Evolutionary conservation across 106 monocot species (phyloP), one percentile per base, ranked within the genome.

Genomic region (Vanilla planifolia): DNA sequence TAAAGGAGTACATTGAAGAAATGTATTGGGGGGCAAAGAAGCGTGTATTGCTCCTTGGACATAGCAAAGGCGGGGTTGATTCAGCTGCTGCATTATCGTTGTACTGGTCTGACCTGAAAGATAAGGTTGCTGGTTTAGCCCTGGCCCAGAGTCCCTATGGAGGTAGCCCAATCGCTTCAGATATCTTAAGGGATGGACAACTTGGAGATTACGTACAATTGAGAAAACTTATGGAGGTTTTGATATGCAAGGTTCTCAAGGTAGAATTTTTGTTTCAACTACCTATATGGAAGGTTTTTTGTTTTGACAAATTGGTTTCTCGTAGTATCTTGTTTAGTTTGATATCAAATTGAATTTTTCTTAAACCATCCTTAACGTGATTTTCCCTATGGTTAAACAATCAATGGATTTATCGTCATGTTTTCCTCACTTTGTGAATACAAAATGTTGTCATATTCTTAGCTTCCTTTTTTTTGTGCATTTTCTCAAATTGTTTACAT

Each of bases 61-160:
- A 98, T 61, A 98, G 92, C 71, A 98, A 98, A 77, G 98, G 98
- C 2, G 98, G 98, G 28, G 85, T 98, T 42, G 98, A 98, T 71
- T 74, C 98, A 17, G 98, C 98, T 30, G 98, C 98, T 36, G 98
- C 98, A 20, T 55, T 98, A 64, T 98, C 92, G 63, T 73, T 92
- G 33, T 92, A 98, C 62, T 92, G 98, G 98, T 37, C 84, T 44
- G 82, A 98, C 46, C 67, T 98, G 55, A 92, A 85, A 77, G 92
- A 88, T 57, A 98, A 92, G 67, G 98, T 98, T 53, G 91, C 85
- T 48, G 92, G 98, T 9, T 62, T 98, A 25, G 98, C 44, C 50
- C 73, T 98, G 50, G 92, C 80, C 27, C 98, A 98, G 71, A 85
- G 92, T 59, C 98, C 92, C 8, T 98, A 98, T 66, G 98, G 88